These are phyloP conservation scores for Cudoniella acicularis DNA, from an alignment of 495 filamentous ascomycete genomes.

Conservation along the genomic window DNA sequence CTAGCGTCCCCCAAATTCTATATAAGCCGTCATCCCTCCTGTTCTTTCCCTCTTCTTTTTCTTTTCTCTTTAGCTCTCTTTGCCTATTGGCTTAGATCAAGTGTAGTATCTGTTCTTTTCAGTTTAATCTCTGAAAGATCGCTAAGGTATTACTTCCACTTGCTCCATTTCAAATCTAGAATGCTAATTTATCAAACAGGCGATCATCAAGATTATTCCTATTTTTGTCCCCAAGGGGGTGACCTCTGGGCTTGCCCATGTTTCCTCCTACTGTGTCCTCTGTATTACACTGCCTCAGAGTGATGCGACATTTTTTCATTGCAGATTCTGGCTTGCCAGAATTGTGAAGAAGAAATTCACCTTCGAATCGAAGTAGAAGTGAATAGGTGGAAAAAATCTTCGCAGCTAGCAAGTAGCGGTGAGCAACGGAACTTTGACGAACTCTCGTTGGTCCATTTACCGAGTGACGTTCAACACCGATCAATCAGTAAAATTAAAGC, in stretches of 20 bases:
- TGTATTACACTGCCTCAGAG: slow-evolving; percentile 85
- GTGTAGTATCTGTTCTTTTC: slow-evolving; percentile 99
- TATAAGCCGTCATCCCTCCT: neutral
- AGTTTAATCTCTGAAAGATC: slow-evolving; percentile 80
- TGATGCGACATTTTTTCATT: slow-evolving; percentile 69
- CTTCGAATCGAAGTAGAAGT: too few relatives aligned
- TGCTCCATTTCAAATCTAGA: too few relatives aligned
- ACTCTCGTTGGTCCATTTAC: too few relatives aligned
- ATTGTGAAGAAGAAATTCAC: slow-evolving; percentile 67
- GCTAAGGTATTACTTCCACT: too few relatives aligned
- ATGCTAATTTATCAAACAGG: too few relatives aligned
- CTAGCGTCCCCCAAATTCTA: too few relatives aligned
- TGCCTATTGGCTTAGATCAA: slow-evolving; percentile 80
- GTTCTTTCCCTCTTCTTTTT: slow-evolving; percentile 1
- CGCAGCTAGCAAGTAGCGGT: too few relatives aligned
- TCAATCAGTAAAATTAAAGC: too few relatives aligned
- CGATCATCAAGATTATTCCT: slow-evolving; percentile 77
- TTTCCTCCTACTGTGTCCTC: slow-evolving; percentile 69
- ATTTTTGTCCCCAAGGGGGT: slow-evolving; percentile 61
- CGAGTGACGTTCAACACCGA: too few relatives aligned
- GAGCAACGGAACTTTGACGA: too few relatives aligned
- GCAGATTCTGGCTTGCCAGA: slow-evolving; percentile 45
- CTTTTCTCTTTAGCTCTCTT: slow-evolving; percentile 17
- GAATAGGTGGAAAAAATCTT: too few relatives aligned
- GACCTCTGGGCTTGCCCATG: slow-evolving; percentile 84